Conservation (phyloP, 208 protist species). For the Willaertia magna region DNA sequence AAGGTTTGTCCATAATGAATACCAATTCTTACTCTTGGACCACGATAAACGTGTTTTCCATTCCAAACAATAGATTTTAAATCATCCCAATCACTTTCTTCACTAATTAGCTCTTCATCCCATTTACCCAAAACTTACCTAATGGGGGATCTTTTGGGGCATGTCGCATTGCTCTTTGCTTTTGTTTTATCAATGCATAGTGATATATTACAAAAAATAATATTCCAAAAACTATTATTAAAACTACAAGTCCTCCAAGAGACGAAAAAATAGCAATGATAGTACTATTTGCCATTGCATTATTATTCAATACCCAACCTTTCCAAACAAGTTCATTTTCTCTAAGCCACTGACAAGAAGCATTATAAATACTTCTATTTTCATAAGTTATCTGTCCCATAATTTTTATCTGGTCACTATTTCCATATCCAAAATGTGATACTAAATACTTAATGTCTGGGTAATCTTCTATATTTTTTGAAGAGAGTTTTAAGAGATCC, state of each 20-base stretch:
- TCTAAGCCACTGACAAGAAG: background rate
- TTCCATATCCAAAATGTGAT: too few species aligned
- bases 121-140: background rate
- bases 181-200: background rate
- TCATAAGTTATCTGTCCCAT: too few species aligned
- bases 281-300: background rate
- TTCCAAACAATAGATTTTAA: background rate
- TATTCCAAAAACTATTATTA: background rate
- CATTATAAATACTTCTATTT: too few species aligned
- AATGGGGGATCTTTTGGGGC: background rate
- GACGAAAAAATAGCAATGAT: background rate
- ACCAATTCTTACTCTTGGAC: background rate
- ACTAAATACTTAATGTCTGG: background rate
- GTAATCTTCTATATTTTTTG: background rate
- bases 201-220: background rate
- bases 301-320: too few species aligned
- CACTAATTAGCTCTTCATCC: background rate
- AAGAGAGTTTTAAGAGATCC: background rate
- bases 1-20: background rate
- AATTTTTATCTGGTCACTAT: too few species aligned
- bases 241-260: background rate
- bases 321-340: too few species aligned
- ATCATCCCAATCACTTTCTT: background rate
- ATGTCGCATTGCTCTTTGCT: background rate
- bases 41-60: background rate